Conservation (phyloP, 305 asterid species). For the Plantago coronopus region DNA sequence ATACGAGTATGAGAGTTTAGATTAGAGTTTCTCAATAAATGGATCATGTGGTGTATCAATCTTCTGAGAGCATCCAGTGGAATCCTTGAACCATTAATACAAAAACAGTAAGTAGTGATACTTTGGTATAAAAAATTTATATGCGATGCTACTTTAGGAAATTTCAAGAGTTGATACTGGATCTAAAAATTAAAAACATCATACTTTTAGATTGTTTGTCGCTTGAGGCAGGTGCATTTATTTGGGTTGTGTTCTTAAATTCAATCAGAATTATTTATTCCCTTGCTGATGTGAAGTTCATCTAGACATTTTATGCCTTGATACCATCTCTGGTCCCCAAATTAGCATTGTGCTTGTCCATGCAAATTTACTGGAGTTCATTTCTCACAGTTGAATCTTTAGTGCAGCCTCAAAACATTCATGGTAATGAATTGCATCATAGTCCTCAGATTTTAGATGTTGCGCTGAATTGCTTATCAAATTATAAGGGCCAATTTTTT, state of each 20-base stretch:
- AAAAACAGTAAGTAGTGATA: neutral
- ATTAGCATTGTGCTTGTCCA: neutral
- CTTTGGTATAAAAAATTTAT: no score
- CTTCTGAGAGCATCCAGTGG: neutral
- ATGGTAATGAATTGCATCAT: neutral
- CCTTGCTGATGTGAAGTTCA: neutral
- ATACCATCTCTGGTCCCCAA: neutral
- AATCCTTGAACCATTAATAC: neutral
- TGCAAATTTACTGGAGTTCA: neutral
- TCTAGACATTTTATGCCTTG: neutral
- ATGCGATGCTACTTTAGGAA: no score
- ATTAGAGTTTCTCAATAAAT: neutral
- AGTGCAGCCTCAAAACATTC: neutral
- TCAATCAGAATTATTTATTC: neutral
- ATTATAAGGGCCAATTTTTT: no score
- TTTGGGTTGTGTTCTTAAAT: neutral
- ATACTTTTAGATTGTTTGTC: neutral
- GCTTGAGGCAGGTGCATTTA: neutral
- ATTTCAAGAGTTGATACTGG: no score
- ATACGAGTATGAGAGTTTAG: neutral
- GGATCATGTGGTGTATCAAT: neutral
- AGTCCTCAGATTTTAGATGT: neutral
- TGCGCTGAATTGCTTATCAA: neutral
- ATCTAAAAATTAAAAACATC: no score
- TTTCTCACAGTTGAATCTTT: neutral